Base-by-base conservation (phyloP, 805 yeast genomes). In the Komagataella populi region DNA sequence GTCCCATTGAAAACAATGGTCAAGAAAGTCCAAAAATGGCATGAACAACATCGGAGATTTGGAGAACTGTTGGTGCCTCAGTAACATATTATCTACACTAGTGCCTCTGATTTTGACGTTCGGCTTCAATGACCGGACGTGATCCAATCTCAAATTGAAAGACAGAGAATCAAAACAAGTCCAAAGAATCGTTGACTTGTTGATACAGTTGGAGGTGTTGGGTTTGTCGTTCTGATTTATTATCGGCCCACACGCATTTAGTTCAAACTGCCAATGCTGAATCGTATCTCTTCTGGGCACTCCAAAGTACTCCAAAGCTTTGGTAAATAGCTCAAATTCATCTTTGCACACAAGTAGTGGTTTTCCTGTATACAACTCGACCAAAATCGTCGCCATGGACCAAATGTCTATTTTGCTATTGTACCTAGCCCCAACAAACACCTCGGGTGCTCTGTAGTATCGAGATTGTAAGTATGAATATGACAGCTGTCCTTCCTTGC, bases 301-400 rank as follows among this genome's bases (percentile, higher is more conserved):
- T 1, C 81, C 82, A 55, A 77, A 69, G 47, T 69, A 56, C 49
- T 73, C 76, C 3, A 75, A 49, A 8, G 71, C 67, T 18, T 65
- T 60, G 1, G 72, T 71, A 36, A 77, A 57, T 48, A 78, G 73
- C 47, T 76, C 79, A 30, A 66, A 60, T 55, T 78, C 83, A 52
- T 71, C 71, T 46, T 65, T 68, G 1, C 77, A 79, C 3, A 80
- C 76, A 44, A 78, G 69, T 10, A 77, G 54, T 0, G 65, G 78
- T 54, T 30, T 70, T 55, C 83, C 83, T 58, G 55, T 73, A 57
- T 85, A 90, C 48, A 91, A 69, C 65, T 93, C 99, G 1, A 93
- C 95, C 39, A 88, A 79, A 49, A 93, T 87, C 63, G 97, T 86
- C 0, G 96, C 99, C 47, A 90, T 70, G 0, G 98, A 91, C 99